phyloP scores from a whole-genome alignment of 495 filamentous ascomycete genomes.

The Neurospora tetraspora region DNA sequence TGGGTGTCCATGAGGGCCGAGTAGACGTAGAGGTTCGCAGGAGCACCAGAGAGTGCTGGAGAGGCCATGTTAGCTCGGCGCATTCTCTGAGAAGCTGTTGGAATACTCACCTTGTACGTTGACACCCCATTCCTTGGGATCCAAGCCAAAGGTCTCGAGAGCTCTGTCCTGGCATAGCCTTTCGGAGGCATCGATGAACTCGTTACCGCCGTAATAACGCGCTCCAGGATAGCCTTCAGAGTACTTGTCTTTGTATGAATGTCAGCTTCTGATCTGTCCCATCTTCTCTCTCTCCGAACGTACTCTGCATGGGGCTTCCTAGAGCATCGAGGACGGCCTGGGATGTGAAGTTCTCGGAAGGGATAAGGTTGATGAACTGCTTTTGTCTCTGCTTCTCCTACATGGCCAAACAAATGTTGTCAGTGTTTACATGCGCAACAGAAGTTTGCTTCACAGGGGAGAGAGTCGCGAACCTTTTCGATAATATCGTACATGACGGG shows the following conservation, averaged over 20 bases:
- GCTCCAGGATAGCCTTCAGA: constrained; percentile 97
- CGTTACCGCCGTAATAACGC: constrained; percentile 94
- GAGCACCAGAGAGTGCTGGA: constrained; percentile 84
- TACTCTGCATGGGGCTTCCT: constrained; percentile 98
- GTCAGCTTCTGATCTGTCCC: constrained; percentile 2
- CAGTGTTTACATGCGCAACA: background rate
- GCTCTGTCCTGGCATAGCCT: constrained; percentile 82
- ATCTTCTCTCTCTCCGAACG: constrained; percentile 14
- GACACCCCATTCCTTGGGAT: constrained; percentile 86
- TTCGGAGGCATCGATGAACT: constrained; percentile 88
- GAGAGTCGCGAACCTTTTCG: constrained; percentile 55
- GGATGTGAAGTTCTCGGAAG: constrained; percentile 98
- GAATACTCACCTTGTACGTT: constrained; percentile 77
- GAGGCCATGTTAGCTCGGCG: background rate
- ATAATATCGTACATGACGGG: constrained; percentile 79
- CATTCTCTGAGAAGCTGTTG: background rate
- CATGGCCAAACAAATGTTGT: constrained; percentile 4
- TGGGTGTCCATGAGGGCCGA: constrained; percentile 85
- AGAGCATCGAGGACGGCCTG: constrained; percentile 93
- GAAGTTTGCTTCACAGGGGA: too few species aligned
- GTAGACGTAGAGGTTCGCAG: constrained; percentile 93
- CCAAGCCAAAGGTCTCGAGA: constrained; percentile 73
- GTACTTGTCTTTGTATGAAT: constrained; percentile 68
- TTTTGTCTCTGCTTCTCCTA: constrained; percentile 93
- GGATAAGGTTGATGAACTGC: constrained; percentile 97